These are phyloP conservation scores for Penicillium silybi DNA, from an alignment of 495 filamentous ascomycete genomes.

Conservation along the genomic window DNA sequence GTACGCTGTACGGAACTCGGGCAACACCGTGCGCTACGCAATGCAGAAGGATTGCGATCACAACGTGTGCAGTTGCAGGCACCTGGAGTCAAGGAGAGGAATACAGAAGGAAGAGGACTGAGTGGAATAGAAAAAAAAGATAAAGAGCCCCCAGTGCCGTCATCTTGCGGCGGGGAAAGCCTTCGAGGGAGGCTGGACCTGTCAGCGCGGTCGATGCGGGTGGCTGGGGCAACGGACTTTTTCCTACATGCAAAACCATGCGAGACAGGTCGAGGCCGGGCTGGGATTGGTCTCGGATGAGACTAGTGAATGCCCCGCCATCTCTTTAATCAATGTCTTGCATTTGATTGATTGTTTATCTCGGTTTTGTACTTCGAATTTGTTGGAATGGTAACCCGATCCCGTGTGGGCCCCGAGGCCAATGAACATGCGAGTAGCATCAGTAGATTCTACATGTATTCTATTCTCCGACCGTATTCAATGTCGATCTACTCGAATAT, in stretches of 20 bases:
- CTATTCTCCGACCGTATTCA: no score
- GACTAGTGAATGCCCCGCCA: conserved; percentile 1
- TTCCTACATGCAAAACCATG: background rate
- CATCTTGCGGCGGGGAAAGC: conserved; percentile 16
- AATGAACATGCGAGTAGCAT: background rate
- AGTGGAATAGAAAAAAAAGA: conserved; percentile 4
- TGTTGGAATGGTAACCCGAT: conserved; percentile 17
- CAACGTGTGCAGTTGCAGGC: conserved; percentile 8
- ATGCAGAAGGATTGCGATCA: conserved; percentile 8
- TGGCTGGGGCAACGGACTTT: conserved; percentile 20
- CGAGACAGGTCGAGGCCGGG: background rate
- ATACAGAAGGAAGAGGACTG: background rate
- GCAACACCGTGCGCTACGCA: background rate
- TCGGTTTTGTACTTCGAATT: background rate
- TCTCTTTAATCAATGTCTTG: conserved; percentile 21
- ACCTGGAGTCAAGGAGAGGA: background rate
- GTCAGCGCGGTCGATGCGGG: conserved; percentile 12
- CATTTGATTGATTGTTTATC: conserved; percentile 15
- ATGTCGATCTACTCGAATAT: background rate
- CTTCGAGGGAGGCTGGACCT: conserved; percentile 22
- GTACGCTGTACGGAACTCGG: background rate
- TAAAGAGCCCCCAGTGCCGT: conserved; percentile 6
- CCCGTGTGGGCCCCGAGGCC: background rate
- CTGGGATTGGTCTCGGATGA: background rate
- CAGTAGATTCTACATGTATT: no score